Base-by-base conservation (phyloP, 179 eudicot species). In the Nepenthes alata region DNA sequence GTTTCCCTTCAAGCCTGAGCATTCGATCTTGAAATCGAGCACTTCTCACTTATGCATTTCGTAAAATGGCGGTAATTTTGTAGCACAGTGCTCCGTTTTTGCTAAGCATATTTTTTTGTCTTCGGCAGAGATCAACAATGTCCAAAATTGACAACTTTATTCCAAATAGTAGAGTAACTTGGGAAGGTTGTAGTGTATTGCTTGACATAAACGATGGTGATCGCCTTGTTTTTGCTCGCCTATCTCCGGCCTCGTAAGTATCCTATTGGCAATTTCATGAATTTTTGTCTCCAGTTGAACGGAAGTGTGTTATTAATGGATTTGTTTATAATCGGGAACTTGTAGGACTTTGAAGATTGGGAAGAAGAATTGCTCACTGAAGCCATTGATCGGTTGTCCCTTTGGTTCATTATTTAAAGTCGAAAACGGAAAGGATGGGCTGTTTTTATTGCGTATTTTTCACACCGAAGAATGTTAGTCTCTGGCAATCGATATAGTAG, bases 141-240 rank as follows among this genome's bases (percentile, higher is more conserved):
- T 45, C 67, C 36, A 34, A 57, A 41, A 45, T 34, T 47, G 65
- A 58, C 34, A 71, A 64, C 35, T 65, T 69, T 53, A 65, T 55
- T 59, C 75, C 58, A 61, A 83, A 72, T 70, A 70, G 69, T 67
- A 71, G 91, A 77, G 68, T 81, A 16, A 78, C 95, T 6, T 88
- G 91, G 91, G 89, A 89, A 75, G 95, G 98, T 56, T 88, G 98
- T 76, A 91, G 84, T 37, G 98, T 91, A 2, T 71, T 91, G 78
- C 86, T 91, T 35, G 98, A 91, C 69, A 74, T 91, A 16, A 91
- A 91, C 44, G 98, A 91, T 60, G 96, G 96, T 4, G 98, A 91
- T 57, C 87, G 95, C 9, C 73, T 91, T 49, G 85, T 85, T 68
- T 91, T 91, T 36, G 89, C 95, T 16, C 96, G 98, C 55, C 95